A percentile compares a stretch with the other conserved stretches of the same genome.
These are phyloP conservation scores for Hyaloscypha finlandica DNA, from an alignment of 495 filamentous ascomycete species.

Conservation along the genomic window DNA sequence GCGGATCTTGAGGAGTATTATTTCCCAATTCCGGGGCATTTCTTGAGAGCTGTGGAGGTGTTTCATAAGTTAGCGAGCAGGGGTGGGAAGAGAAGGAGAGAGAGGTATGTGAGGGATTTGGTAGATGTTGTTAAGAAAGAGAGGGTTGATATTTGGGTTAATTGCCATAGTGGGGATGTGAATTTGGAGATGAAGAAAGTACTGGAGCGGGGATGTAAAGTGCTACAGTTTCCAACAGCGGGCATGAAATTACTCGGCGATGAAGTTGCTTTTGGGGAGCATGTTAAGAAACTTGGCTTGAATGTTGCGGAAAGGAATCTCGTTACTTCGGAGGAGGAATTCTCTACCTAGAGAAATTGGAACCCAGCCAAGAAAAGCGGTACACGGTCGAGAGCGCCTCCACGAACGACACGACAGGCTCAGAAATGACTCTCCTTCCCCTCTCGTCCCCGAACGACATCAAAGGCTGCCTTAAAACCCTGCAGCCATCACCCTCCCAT, in stretches of 20 bases:
- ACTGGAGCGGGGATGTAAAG: neutral
- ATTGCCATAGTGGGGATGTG: slow-evolving; percentile 57
- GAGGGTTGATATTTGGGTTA: slow-evolving; percentile 71
- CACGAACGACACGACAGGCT: slow-evolving; percentile 46
- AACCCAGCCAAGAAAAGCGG: slow-evolving; percentile 34
- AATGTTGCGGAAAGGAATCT: slow-evolving; percentile 58
- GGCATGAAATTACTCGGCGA: too few relatives aligned
- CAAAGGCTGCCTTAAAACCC: slow-evolving; percentile 50
- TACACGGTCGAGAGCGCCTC: slow-evolving; percentile 66
- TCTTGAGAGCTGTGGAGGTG: slow-evolving; percentile 46
- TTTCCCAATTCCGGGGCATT: slow-evolving; percentile 41
- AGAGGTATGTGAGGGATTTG: slow-evolving; percentile 37
- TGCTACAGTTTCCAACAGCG: too few relatives aligned
- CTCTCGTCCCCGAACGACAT: slow-evolving; percentile 58
- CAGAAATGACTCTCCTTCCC: slow-evolving; percentile 50
- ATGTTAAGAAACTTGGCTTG: too few relatives aligned
- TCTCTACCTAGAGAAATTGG: slow-evolving; percentile 42
- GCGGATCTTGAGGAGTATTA: slow-evolving; percentile 60
- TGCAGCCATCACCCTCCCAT: slow-evolving; percentile 54
- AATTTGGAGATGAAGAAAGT: neutral
- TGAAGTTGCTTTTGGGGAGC: too few relatives aligned
- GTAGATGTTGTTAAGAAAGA: slow-evolving; percentile 60
- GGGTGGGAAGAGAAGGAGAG: slow-evolving; percentile 28
- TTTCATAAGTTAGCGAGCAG: slow-evolving; percentile 56
- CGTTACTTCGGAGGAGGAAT: slow-evolving; percentile 57